These are phyloP conservation scores for Amanita fuliginea DNA, from an alignment of 768 basidiomycete species.

Conservation along the genomic window DNA sequence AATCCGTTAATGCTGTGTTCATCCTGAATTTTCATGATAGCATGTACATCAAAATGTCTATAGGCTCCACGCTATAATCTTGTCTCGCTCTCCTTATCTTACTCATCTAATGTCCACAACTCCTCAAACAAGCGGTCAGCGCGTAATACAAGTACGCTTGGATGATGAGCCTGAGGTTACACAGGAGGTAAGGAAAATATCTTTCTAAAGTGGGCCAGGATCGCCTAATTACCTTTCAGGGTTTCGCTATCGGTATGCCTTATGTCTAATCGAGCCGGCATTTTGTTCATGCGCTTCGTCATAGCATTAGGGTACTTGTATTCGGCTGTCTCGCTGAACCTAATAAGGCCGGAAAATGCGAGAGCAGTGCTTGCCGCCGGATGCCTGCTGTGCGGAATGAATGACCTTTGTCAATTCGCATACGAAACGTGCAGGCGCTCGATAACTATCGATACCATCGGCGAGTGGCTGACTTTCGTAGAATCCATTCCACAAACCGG, in stretches of 20 bases:
- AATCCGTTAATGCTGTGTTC: slow-evolving; percentile 1
- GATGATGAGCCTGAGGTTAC: slow-evolving; percentile 77
- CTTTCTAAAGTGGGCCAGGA: neutral
- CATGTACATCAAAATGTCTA: slow-evolving; percentile 69
- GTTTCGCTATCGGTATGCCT: slow-evolving; percentile 60
- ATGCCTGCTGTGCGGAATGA: slow-evolving; percentile 79
- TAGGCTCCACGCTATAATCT: slow-evolving; percentile 73
- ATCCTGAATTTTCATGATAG: slow-evolving; percentile 22
- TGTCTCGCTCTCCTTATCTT: slow-evolving; percentile 81
- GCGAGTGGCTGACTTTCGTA: slow-evolving; percentile 70
- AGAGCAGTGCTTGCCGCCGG: slow-evolving; percentile 79
- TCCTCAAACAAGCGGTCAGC: slow-evolving; percentile 52
- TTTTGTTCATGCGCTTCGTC: neutral
- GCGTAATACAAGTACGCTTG: slow-evolving; percentile 63
- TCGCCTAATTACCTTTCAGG: slow-evolving; percentile 27
- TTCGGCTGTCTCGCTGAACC: slow-evolving; percentile 56
- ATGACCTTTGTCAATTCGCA: slow-evolving; percentile 70
- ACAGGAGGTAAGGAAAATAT: slow-evolving; percentile 51
- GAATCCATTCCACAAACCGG: slow-evolving; percentile 39
- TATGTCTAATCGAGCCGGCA: neutral
- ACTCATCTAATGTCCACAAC: slow-evolving; percentile 83
- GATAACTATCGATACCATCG: slow-evolving; percentile 64
- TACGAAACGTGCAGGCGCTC: slow-evolving; percentile 71
- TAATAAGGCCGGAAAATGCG: slow-evolving; percentile 69
- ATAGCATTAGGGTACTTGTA: slow-evolving; percentile 74